phyloP scores from a whole-genome alignment of 768 basidiomycete species.

The Coprinopsis cinerea region DNA sequence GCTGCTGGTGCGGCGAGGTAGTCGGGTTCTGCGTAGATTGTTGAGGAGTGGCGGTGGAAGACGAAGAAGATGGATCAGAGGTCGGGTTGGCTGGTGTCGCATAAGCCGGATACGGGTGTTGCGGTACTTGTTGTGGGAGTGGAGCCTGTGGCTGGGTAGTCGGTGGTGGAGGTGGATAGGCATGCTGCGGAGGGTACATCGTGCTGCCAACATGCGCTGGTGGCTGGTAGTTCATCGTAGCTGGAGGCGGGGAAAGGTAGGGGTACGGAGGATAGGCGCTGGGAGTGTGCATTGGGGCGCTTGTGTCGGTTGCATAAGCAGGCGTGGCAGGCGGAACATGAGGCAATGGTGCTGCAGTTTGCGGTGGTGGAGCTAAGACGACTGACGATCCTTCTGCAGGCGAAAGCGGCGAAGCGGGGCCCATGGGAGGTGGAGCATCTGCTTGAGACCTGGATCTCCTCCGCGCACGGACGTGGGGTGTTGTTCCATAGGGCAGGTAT shows the following conservation, averaged over 20 bases:
- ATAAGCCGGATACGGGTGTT: conserved; percentile 1
- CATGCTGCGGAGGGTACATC: conserved; percentile 11
- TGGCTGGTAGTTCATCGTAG: neutral
- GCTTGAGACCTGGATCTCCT: conserved; percentile 26
- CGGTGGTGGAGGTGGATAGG: conserved; percentile 13
- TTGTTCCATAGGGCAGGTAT: conserved; percentile 35
- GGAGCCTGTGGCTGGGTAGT: neutral
- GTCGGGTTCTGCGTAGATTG: neutral
- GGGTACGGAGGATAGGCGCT: neutral
- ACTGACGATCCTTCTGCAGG: conserved; percentile 6
- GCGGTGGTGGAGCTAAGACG: neutral
- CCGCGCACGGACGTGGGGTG: conserved; percentile 29
- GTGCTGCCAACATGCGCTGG: conserved; percentile 7
- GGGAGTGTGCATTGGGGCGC: neutral
- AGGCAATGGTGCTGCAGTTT: neutral
- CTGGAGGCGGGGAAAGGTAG: conserved; percentile 1
- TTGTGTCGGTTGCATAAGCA: neutral
- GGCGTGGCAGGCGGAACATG: neutral
- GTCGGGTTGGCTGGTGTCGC: conserved; percentile 1
- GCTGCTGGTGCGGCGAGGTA: neutral
- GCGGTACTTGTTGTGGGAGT: neutral
- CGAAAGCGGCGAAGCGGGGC: conserved; percentile 14
- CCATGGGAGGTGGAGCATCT: conserved; percentile 15
- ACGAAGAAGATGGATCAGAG: conserved; percentile 5
- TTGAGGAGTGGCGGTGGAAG: too few relatives aligned